Base-by-base conservation (phyloP, 2,329 filamentous ascomycete species). In the Ceratocystis cacaofunesta region DNA sequence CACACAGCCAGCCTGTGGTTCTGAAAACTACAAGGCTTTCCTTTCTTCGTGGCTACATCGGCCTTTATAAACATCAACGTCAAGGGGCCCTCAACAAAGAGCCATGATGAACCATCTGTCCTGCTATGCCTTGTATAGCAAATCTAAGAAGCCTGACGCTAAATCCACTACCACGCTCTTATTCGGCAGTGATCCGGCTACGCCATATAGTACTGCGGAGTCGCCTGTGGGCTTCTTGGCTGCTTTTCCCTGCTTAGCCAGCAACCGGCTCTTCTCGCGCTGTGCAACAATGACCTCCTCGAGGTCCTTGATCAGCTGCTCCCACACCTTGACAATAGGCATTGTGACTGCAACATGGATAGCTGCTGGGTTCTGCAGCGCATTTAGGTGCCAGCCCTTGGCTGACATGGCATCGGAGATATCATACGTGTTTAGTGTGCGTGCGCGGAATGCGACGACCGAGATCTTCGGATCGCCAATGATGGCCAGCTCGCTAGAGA, bases 351-450 rank as follows among this genome's bases (percentile, higher is more conserved):
- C 94, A 48, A 97, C 85, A 74, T 99, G 94, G 65, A 99, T 90
- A 22, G 91, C 94, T 0, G 94, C 86, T 1, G 94, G 94, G 71
- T 85, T 87, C 77, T 99, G 94, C 69, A 99, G 81, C 2, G 92
- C 90, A 72, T 97, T 99, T 67, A 99, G 80, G 76, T 99, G 94
- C 94, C 94, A 99, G 2, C 94, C 92, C 72, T 86, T 87, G 0
- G 77, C 78, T 12, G 82, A 84, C 87, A 99, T 92, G 70, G 79
- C 89, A 75, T 99, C 94, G 6, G 92, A 90, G 69, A 99, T 85
- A 73, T 96, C 92, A 77, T 99, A 99, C 69, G 95, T 88, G 76
- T 96, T 86, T 52, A 99, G 82, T n/a, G 84, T 87, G 70, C 84
- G 82, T n/a, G 88, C 86, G 10, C 83, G 83, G 77, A 97, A 97